Evolutionary conservation across 2,329 filamentous ascomycete species (phyloP).

Genomic region (Purpureocillium takamizusanense): DNA sequence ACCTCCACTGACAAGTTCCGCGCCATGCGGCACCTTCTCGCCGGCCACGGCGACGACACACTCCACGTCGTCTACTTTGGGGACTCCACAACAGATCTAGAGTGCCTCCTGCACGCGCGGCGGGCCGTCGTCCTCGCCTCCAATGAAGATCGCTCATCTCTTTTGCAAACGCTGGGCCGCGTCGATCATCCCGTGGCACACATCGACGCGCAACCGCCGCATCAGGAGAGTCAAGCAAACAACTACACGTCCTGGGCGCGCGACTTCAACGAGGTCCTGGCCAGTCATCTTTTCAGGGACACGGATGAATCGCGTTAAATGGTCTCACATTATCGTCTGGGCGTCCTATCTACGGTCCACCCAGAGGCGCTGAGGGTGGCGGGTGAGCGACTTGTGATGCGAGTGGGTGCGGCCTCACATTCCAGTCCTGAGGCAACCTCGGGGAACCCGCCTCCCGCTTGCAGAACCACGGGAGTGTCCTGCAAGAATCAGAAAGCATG

Average conservation of each 20-base stretch:
- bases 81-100: slow-evolving; percentile 48
- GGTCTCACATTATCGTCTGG: no score
- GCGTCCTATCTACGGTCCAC: no score
- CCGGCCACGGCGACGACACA: slow-evolving; percentile 4
- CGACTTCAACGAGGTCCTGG: slow-evolving; percentile 32
- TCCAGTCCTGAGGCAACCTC: no score
- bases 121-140: slow-evolving; percentile 39
- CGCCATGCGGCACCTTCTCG: slow-evolving; percentile 23
- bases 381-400: no score
- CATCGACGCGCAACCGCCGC: slow-evolving; percentile 12
- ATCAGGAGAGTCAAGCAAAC: slow-evolving; percentile 1
- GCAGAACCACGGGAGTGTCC: no score
- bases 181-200: slow-evolving; percentile 29
- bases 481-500: no score
- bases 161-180: slow-evolving; percentile 27
- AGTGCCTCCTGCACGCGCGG: slow-evolving; percentile 34
- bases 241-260: slow-evolving; percentile 29
- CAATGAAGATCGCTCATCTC: slow-evolving; percentile 15
- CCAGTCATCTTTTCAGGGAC: slow-evolving; percentile 15
- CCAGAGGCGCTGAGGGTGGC: no score
- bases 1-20: slow-evolving; percentile 38
- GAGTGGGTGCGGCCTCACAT: no score
- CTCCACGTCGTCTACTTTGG: slow-evolving; percentile 42
- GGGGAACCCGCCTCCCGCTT: no score
- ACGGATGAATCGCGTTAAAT: neutral